Evolutionary conservation across 2,329 filamentous ascomycete genomes (phyloP).

Genomic region (Aureobasidium subglaciale): DNA sequence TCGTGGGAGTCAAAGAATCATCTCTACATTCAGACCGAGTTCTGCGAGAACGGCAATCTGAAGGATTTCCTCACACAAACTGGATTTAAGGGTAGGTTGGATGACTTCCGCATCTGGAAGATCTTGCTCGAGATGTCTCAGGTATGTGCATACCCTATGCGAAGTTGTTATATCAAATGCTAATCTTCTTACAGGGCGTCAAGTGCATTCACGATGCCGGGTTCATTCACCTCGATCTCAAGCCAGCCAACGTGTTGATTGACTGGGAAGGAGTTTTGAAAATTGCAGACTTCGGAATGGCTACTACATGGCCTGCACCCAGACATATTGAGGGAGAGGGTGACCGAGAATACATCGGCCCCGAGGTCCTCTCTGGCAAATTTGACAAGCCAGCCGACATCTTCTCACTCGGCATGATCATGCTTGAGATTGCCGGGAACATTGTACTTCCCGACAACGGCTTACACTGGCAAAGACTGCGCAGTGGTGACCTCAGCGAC

Average conservation of each 20-base stretch:
- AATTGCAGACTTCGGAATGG: constrained; percentile 81
- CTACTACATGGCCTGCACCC: constrained; percentile 68
- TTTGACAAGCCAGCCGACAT: constrained; percentile 90
- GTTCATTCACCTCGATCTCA: constrained; percentile 79
- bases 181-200: constrained; percentile 56
- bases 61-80: constrained; percentile 77
- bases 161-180: constrained; percentile 5
- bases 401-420: constrained; percentile 88
- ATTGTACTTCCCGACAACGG: constrained; percentile 92
- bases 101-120: constrained; percentile 99
- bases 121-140: constrained; percentile 78
- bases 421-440: constrained; percentile 90
- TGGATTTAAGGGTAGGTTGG: constrained; percentile 76
- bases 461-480: constrained; percentile 79
- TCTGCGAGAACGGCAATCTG: constrained; percentile 87
- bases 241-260: constrained; percentile 78
- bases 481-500: constrained; percentile 81
- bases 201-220: constrained; percentile 83
- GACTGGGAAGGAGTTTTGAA: constrained; percentile 75
- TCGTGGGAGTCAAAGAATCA: constrained; percentile 81
- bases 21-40: constrained; percentile 96
- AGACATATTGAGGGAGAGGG: constrained; percentile 80
- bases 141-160: constrained; percentile 47
- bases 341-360: constrained; percentile 92
- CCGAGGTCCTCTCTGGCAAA: constrained; percentile 78